Conservation (phyloP, 2,329 filamentous ascomycete genomes). For the Fusarium sarcochroum region DNA sequence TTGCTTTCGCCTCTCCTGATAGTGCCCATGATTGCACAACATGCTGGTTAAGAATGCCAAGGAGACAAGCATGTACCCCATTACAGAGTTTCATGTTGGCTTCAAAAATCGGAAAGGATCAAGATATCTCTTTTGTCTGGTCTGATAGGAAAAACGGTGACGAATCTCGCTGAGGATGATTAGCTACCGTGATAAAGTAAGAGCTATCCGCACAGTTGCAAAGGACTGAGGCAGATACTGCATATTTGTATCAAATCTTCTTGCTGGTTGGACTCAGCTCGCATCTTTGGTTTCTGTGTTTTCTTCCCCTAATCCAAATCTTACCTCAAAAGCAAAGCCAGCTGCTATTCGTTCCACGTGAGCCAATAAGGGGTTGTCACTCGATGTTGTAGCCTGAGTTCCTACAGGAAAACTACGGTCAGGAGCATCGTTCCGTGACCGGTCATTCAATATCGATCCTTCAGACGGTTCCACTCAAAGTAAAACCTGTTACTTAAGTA, state of each 20-base stretch:
- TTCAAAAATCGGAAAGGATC: not conserved
- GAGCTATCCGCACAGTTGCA: accelerated
- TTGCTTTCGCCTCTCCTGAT: slow-evolving; percentile 26
- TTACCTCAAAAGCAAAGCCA: not conserved
- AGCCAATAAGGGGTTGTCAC: not conserved
- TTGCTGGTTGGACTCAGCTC: not conserved
- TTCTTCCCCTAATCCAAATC: not conserved
- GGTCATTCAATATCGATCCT: not conserved
- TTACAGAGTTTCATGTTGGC: slow-evolving; percentile 13
- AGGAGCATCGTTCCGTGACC: slow-evolving; percentile 1
- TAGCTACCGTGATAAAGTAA: not conserved
- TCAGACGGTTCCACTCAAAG: not conserved
- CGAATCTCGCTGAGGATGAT: not conserved
- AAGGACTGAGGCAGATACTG: not conserved
- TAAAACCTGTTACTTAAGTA: not conserved
- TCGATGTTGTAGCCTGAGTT: not conserved
- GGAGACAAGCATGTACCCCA: not conserved
- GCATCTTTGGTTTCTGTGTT: not conserved
- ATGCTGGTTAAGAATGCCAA: slow-evolving; percentile 2
- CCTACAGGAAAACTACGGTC: not conserved
- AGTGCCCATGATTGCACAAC: not conserved
- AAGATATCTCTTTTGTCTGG: not conserved
- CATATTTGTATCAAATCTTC: slow-evolving; percentile 18
- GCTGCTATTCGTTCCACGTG: slow-evolving; percentile 19
- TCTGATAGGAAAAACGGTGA: not conserved